These are phyloP conservation scores for Malus hybrid DNA, from an alignment of 331 rosid species.

Conservation along the genomic window DNA sequence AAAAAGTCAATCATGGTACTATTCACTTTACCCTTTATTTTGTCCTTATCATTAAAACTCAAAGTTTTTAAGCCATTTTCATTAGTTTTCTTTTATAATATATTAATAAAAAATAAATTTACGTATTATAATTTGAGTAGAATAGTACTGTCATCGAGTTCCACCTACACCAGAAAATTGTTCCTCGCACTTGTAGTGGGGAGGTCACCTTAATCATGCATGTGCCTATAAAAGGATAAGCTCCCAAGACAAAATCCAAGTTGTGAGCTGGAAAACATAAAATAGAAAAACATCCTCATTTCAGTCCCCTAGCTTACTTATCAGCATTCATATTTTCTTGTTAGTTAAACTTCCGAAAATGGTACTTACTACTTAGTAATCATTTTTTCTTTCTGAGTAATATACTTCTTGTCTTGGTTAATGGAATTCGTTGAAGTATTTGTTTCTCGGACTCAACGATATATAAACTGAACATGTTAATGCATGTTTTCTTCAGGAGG, in stretches of 20 bases:
- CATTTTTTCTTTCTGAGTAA: neutral
- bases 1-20: too few relatives aligned
- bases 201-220: neutral
- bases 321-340: conserved; percentile 3
- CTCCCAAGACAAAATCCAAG: conserved; percentile 24
- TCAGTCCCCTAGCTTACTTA: conserved; percentile 2
- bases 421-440: neutral
- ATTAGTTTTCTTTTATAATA: too few relatives aligned
- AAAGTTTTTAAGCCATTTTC: too few relatives aligned
- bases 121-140: too few relatives aligned
- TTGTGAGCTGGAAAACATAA: conserved; percentile 22
- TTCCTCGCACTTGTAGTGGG: neutral
- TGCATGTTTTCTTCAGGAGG: conserved; percentile 38
- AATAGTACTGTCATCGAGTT: too few relatives aligned
- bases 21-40: too few relatives aligned
- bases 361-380: conserved; percentile 20
- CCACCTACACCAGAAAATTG: too few relatives aligned
- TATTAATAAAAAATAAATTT: too few relatives aligned
- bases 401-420: neutral
- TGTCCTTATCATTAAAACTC: too few relatives aligned
- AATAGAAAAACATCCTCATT: neutral
- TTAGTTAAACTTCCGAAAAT: conserved; percentile 19
- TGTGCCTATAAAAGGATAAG: conserved; percentile 48
- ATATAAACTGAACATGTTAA: neutral
- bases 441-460: neutral